These are phyloP conservation scores for Suhomyces maxii DNA, from an alignment of 1,139 yeast species.

Conservation along the genomic window DNA sequence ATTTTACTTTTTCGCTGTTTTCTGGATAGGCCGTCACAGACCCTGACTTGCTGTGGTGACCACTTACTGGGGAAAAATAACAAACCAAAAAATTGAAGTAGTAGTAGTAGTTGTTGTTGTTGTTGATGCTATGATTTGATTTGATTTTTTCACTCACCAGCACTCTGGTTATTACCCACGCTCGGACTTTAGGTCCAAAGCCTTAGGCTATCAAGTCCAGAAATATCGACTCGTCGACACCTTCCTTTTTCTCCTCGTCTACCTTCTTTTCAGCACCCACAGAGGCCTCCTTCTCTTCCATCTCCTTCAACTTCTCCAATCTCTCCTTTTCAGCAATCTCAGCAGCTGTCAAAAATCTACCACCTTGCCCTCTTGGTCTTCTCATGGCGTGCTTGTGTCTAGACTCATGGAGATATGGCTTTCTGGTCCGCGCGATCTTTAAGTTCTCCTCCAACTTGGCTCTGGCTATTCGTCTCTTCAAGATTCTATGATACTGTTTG, in stretches of 20 bases:
- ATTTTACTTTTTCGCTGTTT: too few species aligned
- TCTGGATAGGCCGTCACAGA: too few species aligned
- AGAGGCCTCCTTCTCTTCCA: conserved; percentile 26
- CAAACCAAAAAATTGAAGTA: too few species aligned
- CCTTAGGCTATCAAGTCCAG: conserved; percentile 5
- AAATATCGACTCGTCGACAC: conserved; percentile 6
- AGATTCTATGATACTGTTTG: conserved; percentile 91
- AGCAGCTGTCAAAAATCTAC: conserved; percentile 92
- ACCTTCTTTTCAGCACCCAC: neutral
- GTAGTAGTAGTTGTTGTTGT: too few species aligned
- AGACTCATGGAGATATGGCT: conserved; percentile 94
- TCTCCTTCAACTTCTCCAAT: conserved; percentile 48
- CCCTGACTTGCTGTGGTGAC: too few species aligned
- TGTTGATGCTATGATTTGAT: too few species aligned
- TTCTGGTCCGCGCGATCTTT: conserved; percentile 84
- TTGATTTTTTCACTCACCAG: too few species aligned
- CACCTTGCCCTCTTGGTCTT: conserved; percentile 98
- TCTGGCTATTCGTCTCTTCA: conserved; percentile 89
- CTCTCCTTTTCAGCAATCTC: conserved; percentile 87
- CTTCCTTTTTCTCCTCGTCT: conserved; percentile 1
- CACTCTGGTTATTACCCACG: neutral
- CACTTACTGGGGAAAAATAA: too few species aligned
- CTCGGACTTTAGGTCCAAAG: neutral
- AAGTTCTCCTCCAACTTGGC: conserved; percentile 89
- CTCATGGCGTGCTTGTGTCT: conserved; percentile 99